Base-by-base conservation (phyloP, 1,139 yeast genomes). In the Geotrichum siamense region DNA sequence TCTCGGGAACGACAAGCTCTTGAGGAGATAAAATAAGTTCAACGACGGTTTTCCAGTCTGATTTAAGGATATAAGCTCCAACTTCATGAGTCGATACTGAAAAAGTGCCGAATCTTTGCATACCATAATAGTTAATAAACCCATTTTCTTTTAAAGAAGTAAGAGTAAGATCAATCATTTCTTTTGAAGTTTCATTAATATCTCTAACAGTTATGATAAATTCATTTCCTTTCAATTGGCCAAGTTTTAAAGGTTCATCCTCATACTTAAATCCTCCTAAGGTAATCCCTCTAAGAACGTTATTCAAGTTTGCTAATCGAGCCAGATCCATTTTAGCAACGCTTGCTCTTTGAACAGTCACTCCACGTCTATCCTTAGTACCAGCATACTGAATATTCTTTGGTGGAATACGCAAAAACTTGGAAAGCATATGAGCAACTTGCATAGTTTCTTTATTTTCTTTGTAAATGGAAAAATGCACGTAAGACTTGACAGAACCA, bases 361-460 rank as follows among this genome's bases (percentile, higher is more conserved):
- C 91, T 44, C 94, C 99, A 59, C 99, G 77, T 57, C 97, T 77
- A 62, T 91, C 99, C 58, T 91, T 91, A 3, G 98, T 93, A 17
- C 99, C 99, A 0, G 97, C 94, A 62, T 80, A 87, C 44, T 83
- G 72, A 31, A 91, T 72, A 29, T 70, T 62, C 54, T 80, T 82
- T 5, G 82, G 71, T 15, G 89, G 91, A 15, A 83, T 66, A 50
- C 89, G 74, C 54, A 91, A 69, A 52, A 84, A 74, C 58, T 82
- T 82, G 32, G 91, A 69, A 38, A 91, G 68, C 28, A 82, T 67
- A 23, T 79, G 74, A 1, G 94, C 93, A 6, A 85, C 89, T 63
- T 91, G 97, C 96, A 91, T 87, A 1, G 99, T 89, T 57, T 91
- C 99, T 60, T 91, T 83, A 65, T 93, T 93, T 59, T 91, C 96